Conservation (phyloP, 495 filamentous ascomycete species). For the Talaromyces ruber region DNA sequence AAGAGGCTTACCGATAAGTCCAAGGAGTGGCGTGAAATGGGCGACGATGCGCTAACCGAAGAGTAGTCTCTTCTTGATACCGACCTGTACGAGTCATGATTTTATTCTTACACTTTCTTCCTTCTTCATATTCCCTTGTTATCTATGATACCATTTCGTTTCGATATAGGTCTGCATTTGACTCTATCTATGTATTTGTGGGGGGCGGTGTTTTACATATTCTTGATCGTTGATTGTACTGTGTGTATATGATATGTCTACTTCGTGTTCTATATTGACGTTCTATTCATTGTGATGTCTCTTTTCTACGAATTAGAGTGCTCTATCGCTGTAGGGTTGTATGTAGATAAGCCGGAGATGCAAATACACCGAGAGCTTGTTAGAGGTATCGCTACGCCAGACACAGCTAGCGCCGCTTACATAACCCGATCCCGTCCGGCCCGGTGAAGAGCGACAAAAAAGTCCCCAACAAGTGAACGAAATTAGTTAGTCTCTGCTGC, state of each 20-base stretch:
- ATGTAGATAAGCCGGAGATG: neutral
- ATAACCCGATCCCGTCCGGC: neutral
- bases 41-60: constrained; percentile 77
- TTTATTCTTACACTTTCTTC: neutral
- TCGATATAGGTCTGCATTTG: neutral
- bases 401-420: neutral
- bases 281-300: neutral
- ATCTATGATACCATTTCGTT: constrained; percentile 8
- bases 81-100: constrained; percentile 1
- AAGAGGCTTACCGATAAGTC: constrained; percentile 69
- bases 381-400: neutral
- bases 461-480: neutral
- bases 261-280: neutral
- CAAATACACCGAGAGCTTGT: neutral
- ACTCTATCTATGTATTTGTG: neutral
- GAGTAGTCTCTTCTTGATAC: constrained; percentile 35
- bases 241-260: neutral
- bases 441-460: neutral
- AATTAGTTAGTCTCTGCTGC: neutral
- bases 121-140: neutral
- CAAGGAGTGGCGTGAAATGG: constrained; percentile 79
- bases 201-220: neutral
- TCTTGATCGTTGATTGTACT: neutral
- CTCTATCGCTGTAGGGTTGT: too few species aligned
- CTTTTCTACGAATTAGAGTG: neutral